phyloP scores from a whole-genome alignment of 176 grass and related monocot species.

The Lolium rigidum region DNA sequence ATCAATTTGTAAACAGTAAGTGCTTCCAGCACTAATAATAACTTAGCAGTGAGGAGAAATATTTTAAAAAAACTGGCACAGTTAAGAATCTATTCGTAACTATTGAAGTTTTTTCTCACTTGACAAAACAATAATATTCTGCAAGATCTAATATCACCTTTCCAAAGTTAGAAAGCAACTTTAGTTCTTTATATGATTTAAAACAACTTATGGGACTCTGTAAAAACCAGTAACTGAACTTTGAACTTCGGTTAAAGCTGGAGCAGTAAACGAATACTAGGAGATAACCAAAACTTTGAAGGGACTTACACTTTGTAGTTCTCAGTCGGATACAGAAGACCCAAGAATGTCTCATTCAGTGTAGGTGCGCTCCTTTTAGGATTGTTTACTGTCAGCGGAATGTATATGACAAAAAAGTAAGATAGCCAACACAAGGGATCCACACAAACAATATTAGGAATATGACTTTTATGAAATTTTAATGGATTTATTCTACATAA shows the following conservation, averaged over 20 bases:
- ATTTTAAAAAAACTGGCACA: background rate
- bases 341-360: conserved; percentile 93
- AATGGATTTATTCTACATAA: background rate
- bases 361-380: conserved; percentile 85
- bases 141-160: too few relatives aligned
- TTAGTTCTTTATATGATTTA: background rate
- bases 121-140: background rate
- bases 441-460: background rate
- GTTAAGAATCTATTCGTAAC: background rate
- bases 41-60: background rate
- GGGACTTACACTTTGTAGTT: conserved; percentile 96
- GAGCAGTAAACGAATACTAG: background rate
- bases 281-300: conserved; percentile 22
- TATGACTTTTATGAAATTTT: background rate
- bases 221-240: background rate
- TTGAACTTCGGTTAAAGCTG: background rate
- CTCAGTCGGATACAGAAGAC: conserved; percentile 93
- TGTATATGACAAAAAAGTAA: conserved; percentile 19
- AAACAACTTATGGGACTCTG: background rate
- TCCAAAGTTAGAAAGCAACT: background rate
- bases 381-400: conserved; percentile 84
- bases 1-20: background rate
- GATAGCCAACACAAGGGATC: background rate
- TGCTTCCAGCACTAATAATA: conserved; percentile 27
- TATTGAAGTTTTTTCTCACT: background rate